Base-by-base conservation (phyloP, 345 rosid species). In the sweet orange (Citrus sinensis) region DNA sequence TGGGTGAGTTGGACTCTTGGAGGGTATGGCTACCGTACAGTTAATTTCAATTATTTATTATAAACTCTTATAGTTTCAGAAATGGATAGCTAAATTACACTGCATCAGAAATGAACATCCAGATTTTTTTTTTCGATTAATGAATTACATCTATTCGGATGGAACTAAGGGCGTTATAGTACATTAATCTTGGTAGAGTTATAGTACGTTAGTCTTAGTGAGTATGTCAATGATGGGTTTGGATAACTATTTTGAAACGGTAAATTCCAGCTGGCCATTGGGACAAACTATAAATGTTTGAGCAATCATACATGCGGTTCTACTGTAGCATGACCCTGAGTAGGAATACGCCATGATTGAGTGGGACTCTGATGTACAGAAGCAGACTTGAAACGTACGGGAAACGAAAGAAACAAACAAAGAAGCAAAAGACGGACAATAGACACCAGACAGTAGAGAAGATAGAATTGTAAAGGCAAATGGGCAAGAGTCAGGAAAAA, bases 291-390 rank as follows among this genome's bases (percentile, higher is more conserved):
- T 54, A 6, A 19, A 16, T 16, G 58, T 54, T 19, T 17, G 58
- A 17, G 58, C 22, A 16, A 54, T 54, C 58, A 54, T 54, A 17
- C 58, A 4, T 17, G 7, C 58, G 58, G 22, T 17, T 17, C 7
- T 54, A 54, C 58, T 54, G 58, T 54, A 54, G 58, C 58, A 54
- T 54, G 7, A 1, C 58, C 58, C 58, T 67, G 67, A 78, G 54
- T 30, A n/a, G 71, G 46, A 76, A 64, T n/a, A 71, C 39, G 68
- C 19, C 74, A 82, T 82, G 82, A 85, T 83, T 85, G 79, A 37
- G 58, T 69, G 76, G 80, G 79, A 76, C 32, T n/a, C 42, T 49
- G 13, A 13, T 72, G 71, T 20, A 76, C 67, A 69, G 42, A 54
- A 80, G 73, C 22, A 73, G 37, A 42, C 88, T 81, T 81, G 11